Percentiles rank a stretch among this genome's conserved stretches.
Evolutionary conservation across 1,284 basidiomycete genomes (phyloP).

Genomic region (Puccinia triticina): DNA sequence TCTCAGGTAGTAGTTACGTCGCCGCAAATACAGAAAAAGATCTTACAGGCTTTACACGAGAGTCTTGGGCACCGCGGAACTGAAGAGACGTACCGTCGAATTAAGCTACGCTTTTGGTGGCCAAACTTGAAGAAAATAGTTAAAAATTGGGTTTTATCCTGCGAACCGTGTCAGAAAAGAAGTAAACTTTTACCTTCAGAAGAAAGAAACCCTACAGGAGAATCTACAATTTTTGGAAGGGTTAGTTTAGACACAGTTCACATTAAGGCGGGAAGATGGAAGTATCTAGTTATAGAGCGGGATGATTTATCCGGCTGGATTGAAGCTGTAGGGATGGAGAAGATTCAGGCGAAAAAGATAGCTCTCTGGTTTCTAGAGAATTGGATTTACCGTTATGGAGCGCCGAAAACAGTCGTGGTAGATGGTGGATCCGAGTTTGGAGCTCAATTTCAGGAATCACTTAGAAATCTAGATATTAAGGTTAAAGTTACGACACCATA

Average conservation of each 20-base stretch:
- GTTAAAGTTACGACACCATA: too few relatives aligned
- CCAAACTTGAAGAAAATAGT: background rate
- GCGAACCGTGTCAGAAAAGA: background rate
- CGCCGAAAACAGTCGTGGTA: background rate
- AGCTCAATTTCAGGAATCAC: too few relatives aligned
- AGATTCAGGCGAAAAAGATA: background rate
- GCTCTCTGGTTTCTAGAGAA: background rate
- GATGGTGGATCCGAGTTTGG: conserved; percentile 7
- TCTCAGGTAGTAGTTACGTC: background rate
- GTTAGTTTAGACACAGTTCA: too few relatives aligned
- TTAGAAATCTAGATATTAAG: too few relatives aligned
- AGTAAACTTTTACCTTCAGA: background rate
- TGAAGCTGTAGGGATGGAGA: background rate
- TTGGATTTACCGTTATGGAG: conserved; percentile 1
- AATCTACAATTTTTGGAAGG: background rate
- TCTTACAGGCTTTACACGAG: background rate
- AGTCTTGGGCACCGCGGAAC: background rate
- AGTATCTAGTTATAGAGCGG: background rate
- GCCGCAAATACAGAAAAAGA: background rate
- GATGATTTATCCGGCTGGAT: conserved; percentile 9
- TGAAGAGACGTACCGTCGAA: background rate
- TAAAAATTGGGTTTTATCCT: background rate
- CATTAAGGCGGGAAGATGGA: conserved; percentile 6
- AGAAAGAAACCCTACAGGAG: background rate
- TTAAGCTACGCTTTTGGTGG: background rate